A percentile compares a stretch with the other conserved stretches of the same genome.
These are phyloP conservation scores for Suillus placidus DNA, from an alignment of 768 basidiomycete species.

Conservation along the genomic window DNA sequence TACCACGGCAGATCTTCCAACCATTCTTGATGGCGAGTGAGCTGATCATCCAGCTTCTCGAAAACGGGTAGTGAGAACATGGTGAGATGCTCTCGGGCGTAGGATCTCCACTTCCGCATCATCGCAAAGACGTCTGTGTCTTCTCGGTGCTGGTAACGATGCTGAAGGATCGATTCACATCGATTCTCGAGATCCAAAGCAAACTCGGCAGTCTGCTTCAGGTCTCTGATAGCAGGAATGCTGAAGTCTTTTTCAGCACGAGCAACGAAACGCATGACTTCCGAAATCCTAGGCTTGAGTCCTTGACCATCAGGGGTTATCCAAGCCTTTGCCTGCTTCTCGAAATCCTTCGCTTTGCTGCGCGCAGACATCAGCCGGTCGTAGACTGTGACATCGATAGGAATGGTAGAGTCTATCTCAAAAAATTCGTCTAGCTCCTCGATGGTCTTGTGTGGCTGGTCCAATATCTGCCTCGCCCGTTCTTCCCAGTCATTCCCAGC, in stretches of 20 bases:
- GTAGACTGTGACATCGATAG: conserved; percentile 68
- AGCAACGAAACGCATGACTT: conserved; percentile 67
- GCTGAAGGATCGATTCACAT: conserved; percentile 73
- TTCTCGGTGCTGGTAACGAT: conserved; percentile 56
- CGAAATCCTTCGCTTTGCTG: conserved; percentile 74
- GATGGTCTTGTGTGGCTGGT: conserved; percentile 72
- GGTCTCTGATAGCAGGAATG: conserved; percentile 63
- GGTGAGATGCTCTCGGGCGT: conserved; percentile 68
- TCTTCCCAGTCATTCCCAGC: conserved; percentile 81
- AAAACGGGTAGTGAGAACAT: conserved; percentile 77
- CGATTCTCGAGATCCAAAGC: conserved; percentile 77
- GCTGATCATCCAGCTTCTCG: conserved; percentile 70
- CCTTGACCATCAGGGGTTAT: conserved; percentile 57
- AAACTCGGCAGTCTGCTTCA: conserved; percentile 72
- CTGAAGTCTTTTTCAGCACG: conserved; percentile 79
- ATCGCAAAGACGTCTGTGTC: conserved; percentile 70
- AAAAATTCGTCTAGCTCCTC: conserved; percentile 77
- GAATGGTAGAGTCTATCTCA: conserved; percentile 63
- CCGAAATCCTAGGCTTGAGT: conserved; percentile 62
- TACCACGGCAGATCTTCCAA: conserved; percentile 79
- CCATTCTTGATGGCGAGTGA: conserved; percentile 71
- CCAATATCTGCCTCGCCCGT: conserved; percentile 64
- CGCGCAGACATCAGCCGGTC: conserved; percentile 66
- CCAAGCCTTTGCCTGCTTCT: conserved; percentile 78
- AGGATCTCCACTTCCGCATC: conserved; percentile 73